A percentile compares a stretch with the other conserved stretches of the same genome.
Evolutionary conservation across 441 rosid genomes (phyloP).

Genomic region (Omphalea diandra): DNA sequence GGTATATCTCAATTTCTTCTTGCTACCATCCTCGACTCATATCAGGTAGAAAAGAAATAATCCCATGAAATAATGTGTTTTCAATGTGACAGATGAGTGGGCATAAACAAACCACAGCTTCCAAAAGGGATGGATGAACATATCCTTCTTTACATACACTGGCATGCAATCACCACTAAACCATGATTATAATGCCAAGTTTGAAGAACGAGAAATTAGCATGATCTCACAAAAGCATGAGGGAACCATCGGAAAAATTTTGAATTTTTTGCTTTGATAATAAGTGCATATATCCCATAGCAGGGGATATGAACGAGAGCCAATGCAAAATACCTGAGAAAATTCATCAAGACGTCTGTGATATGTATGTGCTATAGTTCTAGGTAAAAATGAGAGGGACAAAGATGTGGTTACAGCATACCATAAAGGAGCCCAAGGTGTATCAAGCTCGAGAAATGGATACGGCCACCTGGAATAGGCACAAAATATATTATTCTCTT

Average conservation of each 20-base stretch:
- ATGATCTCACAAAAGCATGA: constrained; percentile 36
- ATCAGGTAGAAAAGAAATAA: no score
- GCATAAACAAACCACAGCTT: neutral
- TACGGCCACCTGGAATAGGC: constrained; percentile 79
- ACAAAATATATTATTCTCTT: constrained; percentile 11
- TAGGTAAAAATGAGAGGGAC: neutral
- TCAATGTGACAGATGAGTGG: no score
- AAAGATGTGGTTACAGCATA: constrained; percentile 20
- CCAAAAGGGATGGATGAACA: neutral
- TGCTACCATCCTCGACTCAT: no score
- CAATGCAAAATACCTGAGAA: constrained; percentile 60
- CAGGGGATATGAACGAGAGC: constrained; percentile 70
- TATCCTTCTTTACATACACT: neutral
- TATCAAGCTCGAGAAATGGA: constrained; percentile 66
- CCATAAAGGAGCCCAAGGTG: constrained; percentile 73
- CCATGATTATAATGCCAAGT: neutral
- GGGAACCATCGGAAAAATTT: constrained; percentile 51
- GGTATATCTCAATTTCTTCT: no score
- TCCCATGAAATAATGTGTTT: no score
- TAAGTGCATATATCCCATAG: constrained; percentile 55
- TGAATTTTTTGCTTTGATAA: constrained; percentile 49
- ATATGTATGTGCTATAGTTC: neutral
- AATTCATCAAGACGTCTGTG: constrained; percentile 70
- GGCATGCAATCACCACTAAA: constrained; percentile 3
- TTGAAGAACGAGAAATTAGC: constrained; percentile 16